Base-by-base conservation (phyloP, 768 basidiomycete species). In the Lentinula raphanica region DNA sequence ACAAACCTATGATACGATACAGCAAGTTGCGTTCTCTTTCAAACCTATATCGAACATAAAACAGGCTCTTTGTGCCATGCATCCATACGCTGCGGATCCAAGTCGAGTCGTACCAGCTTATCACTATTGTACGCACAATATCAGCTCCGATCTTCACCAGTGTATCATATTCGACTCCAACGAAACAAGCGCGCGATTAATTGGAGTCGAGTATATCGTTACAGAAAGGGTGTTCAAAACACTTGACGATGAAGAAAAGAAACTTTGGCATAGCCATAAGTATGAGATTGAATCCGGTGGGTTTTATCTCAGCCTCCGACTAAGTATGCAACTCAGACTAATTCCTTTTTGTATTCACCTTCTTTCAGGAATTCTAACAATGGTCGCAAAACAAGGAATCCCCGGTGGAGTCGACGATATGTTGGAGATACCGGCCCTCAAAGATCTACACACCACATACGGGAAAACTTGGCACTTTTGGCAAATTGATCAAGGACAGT, bases 191-290 rank as follows among this genome's bases (percentile, higher is more conserved):
- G 80, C 81, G 4, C 71, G 76, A 40, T 66, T 82, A 49, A 80
- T 83, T 54, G 81, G 80, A 21, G 76, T 83, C 42, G 81, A 82
- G 63, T 83, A 83, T 60, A 73, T 82, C 55, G 68, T 82, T 13
- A 70, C 72, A 7, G 78, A 79, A 49, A 69, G 76, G 58, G 68
- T 72, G 15, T 82, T 81, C 65, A 59, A 66, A 44, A 62, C 64
- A 1, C 72, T 84, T 1, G 71, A 76, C 3, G 63, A 69, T 28
- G 76, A 79, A 25, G 79, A 81, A 69, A 76, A 78, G 63, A 74
- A 68, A 62, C 79, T 74, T 56, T 82, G 81, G 81, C 82, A 83
- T 63, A 79, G 76, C 13, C 81, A 82, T 61, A 76, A 79, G 60
- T 77, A 75, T 55, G 78, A 79, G 64, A 76, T 73, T 36, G 61